These are phyloP conservation scores for Ascochyta clinopodiicola DNA, from an alignment of 2,329 filamentous ascomycete species.

Conservation along the genomic window DNA sequence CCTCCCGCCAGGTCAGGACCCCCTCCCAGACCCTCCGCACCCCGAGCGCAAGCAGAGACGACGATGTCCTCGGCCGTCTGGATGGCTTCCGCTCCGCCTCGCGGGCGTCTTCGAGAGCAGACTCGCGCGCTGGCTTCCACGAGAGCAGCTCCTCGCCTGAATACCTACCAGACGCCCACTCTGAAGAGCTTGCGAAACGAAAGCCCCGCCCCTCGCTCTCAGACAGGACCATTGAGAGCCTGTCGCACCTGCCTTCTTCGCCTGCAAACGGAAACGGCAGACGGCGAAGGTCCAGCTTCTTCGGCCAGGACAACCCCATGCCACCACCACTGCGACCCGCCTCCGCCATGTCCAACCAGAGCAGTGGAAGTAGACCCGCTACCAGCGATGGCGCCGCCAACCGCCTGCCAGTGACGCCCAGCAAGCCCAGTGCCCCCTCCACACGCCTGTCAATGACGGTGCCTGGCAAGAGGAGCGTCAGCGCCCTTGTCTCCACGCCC, in stretches of 20 bases:
- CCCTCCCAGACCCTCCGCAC: conserved; percentile 22
- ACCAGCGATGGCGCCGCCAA: conserved; percentile 51
- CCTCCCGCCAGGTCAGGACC: conserved; percentile 41
- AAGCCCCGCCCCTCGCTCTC: conserved; percentile 67
- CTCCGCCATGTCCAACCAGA: conserved; percentile 62
- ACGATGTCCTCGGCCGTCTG: conserved; percentile 52
- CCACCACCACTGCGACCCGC: conserved; percentile 68
- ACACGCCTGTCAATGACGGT: conserved; percentile 42
- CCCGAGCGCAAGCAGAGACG: conserved; percentile 26
- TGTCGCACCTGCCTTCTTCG: conserved; percentile 79
- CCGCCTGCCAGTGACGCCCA: conserved; percentile 40
- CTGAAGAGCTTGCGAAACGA: conserved; percentile 33
- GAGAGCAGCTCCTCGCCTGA: conserved; percentile 35
- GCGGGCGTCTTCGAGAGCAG: conserved; percentile 48
- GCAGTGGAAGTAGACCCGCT: conserved; percentile 60
- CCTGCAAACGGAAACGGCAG: conserved; percentile 64
- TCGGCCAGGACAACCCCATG: conserved; percentile 67
- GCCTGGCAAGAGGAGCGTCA: conserved; percentile 47
- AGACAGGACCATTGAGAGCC: conserved; percentile 84
- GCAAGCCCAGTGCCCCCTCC: conserved; percentile 22
- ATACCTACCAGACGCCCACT: conserved; percentile 24
- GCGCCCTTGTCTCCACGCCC: conserved; percentile 34
- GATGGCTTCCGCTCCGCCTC: conserved; percentile 53
- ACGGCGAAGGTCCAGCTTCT: conserved; percentile 75
- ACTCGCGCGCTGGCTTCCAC: conserved; percentile 40